Conservation (phyloP, 2,329 filamentous ascomycete species). For the Coniochaeta hoffmannii region DNA sequence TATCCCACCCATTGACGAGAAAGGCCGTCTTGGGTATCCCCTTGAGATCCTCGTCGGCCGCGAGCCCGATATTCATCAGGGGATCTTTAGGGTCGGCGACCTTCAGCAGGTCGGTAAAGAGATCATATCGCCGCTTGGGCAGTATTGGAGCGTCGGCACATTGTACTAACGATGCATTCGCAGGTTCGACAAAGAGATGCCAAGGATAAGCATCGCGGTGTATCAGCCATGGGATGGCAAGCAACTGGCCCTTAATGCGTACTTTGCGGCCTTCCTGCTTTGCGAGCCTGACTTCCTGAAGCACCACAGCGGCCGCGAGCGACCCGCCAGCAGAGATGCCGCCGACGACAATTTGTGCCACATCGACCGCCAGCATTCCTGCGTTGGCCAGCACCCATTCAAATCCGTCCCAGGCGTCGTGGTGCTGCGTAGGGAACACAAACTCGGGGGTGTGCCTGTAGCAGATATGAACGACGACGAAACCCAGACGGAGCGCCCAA, state of each 20-base stretch:
- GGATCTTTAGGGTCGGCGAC: constrained; percentile 17
- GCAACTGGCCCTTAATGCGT: constrained; percentile 34
- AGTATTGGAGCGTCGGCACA: constrained; percentile 35
- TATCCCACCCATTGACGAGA: constrained; percentile 18
- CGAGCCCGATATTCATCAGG: constrained; percentile 25
- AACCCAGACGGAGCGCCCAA: constrained; percentile 27
- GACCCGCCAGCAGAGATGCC: constrained; percentile 36
- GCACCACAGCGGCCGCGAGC: constrained; percentile 24
- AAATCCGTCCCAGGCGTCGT: constrained; percentile 43
- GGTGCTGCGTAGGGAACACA: constrained; percentile 35
- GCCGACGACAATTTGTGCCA: constrained; percentile 29
- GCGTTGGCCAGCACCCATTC: constrained; percentile 38
- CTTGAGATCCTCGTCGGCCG: constrained; percentile 14
- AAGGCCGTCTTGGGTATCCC: constrained; percentile 18
- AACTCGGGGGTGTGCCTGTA: constrained; percentile 47
- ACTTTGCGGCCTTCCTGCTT: not conserved
- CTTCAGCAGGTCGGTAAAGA: constrained; percentile 15
- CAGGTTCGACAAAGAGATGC: constrained; percentile 24
- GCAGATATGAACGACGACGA: constrained; percentile 40
- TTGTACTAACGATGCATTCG: constrained; percentile 29
- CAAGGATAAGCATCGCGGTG: constrained; percentile 17
- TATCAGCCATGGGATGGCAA: constrained; percentile 36
- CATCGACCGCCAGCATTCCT: constrained; percentile 27
- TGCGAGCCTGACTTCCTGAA: constrained; percentile 22
- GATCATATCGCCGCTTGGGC: constrained; percentile 25